These are phyloP conservation scores for Rubus idaeus DNA, from an alignment of 306 rosid species.

Conservation along the genomic window DNA sequence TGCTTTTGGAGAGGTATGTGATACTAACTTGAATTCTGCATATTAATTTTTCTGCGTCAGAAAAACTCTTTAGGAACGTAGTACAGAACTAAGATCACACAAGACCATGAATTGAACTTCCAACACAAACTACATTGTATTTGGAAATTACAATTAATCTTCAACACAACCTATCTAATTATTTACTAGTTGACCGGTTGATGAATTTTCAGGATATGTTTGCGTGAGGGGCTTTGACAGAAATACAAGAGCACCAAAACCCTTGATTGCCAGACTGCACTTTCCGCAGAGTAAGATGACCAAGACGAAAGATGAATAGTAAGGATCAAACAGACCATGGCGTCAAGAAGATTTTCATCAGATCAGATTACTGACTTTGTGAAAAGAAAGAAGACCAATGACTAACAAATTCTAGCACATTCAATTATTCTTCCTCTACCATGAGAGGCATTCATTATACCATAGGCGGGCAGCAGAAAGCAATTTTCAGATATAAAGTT, in stretches of 20 bases:
- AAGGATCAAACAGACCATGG: neutral
- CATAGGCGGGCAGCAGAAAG: conserved; percentile 32
- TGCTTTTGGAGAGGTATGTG: conserved; percentile 98
- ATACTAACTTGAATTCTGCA: conserved; percentile 17
- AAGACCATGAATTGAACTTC: neutral
- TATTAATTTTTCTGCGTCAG: conserved; percentile 11
- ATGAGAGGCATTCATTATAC: conserved; percentile 32
- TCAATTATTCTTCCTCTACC: conserved; percentile 40
- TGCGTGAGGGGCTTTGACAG: conserved; percentile 87
- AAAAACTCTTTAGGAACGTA: neutral
- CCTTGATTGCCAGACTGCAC: conserved; percentile 74
- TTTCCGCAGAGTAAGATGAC: conserved; percentile 63
- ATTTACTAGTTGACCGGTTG: neutral
- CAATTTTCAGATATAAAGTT: conserved; percentile 21
- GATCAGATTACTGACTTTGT: conserved; percentile 27
- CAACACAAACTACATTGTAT: neutral
- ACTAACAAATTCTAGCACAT: conserved; percentile 34
- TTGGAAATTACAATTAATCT: neutral
- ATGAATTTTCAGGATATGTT: conserved; percentile 66
- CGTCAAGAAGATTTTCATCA: conserved; percentile 25
- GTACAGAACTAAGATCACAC: neutral
- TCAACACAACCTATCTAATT: neutral
- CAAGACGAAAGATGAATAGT: conserved; percentile 33
- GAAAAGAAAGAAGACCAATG: conserved; percentile 37
- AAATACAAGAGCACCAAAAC: conserved; percentile 69